Conservation (phyloP, 108 stramenopile genomes). For the Conticribra guillardii region DNA sequence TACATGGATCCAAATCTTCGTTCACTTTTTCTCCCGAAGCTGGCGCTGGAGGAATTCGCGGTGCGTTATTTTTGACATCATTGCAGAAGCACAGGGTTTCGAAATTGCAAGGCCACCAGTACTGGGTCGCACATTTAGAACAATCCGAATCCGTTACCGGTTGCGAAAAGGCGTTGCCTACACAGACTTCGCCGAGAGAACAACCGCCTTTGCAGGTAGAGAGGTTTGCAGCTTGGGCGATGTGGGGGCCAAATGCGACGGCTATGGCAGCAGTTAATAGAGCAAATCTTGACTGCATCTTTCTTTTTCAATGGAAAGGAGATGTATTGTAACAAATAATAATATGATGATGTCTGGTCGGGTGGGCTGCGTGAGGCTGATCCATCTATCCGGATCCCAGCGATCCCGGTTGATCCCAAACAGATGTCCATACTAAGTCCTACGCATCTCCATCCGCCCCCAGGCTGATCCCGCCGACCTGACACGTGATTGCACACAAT, state of each 20-base stretch:
- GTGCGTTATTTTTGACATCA: conserved; percentile 10
- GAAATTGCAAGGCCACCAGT: conserved; percentile 57
- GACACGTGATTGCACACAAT: too few relatives aligned
- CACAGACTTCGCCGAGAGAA: conserved; percentile 32
- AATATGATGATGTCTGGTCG: too few relatives aligned
- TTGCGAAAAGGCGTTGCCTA: conserved; percentile 40
- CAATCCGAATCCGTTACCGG: conserved; percentile 36
- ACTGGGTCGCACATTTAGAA: conserved; percentile 23
- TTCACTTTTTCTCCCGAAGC: conserved; percentile 21
- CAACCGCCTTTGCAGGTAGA: conserved; percentile 53
- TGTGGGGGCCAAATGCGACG: neutral
- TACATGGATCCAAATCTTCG: conserved; percentile 29
- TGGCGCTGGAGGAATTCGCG: conserved; percentile 49
- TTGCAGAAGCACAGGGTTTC: conserved; percentile 48
- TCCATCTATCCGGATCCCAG: too few relatives aligned
- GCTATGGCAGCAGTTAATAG: neutral
- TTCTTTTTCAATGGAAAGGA: too few relatives aligned
- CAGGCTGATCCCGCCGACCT: too few relatives aligned
- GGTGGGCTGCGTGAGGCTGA: too few relatives aligned
- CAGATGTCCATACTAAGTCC: too few relatives aligned
- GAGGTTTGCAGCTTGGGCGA: conserved; percentile 12
- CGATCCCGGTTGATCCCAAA: too few relatives aligned
- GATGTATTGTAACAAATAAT: too few relatives aligned
- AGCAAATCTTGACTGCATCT: too few relatives aligned
- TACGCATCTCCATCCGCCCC: too few relatives aligned